phyloP scores from a whole-genome alignment of 2,329 filamentous ascomycete species.

The Tolypocladium nubicola region DNA sequence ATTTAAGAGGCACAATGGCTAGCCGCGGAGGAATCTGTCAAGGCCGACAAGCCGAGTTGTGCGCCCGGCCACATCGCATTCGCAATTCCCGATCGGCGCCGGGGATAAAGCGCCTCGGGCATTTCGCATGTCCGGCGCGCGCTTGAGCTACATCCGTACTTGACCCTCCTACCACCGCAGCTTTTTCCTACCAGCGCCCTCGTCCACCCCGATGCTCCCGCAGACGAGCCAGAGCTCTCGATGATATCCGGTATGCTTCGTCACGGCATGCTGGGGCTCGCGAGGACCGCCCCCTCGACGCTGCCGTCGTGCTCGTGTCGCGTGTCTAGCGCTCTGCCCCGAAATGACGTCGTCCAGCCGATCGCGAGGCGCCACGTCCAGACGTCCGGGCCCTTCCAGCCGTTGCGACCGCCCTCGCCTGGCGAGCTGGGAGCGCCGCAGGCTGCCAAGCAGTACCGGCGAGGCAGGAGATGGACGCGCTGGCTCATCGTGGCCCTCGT shows the following conservation, averaged over 20 bases:
- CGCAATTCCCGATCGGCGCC: not conserved
- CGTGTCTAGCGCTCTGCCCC: conserved; percentile 2
- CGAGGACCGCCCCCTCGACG: conserved; percentile 7
- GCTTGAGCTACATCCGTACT: not conserved
- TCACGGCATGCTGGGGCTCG: conserved; percentile 14
- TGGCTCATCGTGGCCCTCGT: conserved; percentile 54
- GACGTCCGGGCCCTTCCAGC: conserved; percentile 40
- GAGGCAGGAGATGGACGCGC: conserved; percentile 65
- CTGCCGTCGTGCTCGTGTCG: conserved; percentile 4
- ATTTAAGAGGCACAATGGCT: not conserved
- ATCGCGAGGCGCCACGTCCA: conserved; percentile 15
- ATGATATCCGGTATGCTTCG: conserved; percentile 17
- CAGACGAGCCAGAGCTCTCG: not conserved
- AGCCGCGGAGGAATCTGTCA: not conserved
- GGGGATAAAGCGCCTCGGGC: not conserved
- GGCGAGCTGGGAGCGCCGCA: conserved; percentile 64
- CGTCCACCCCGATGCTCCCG: conserved; percentile 4
- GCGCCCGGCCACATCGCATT: not conserved
- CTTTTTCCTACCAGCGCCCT: not conserved
- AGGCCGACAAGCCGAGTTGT: not conserved
- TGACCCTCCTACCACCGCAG: not conserved
- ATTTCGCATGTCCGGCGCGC: not conserved
- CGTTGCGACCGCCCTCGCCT: conserved; percentile 67
- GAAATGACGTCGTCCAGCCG: conserved; percentile 3
- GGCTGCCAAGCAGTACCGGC: conserved; percentile 59